Conservation (phyloP, 257 asterid species). For the Paraleonurus japonicus region DNA sequence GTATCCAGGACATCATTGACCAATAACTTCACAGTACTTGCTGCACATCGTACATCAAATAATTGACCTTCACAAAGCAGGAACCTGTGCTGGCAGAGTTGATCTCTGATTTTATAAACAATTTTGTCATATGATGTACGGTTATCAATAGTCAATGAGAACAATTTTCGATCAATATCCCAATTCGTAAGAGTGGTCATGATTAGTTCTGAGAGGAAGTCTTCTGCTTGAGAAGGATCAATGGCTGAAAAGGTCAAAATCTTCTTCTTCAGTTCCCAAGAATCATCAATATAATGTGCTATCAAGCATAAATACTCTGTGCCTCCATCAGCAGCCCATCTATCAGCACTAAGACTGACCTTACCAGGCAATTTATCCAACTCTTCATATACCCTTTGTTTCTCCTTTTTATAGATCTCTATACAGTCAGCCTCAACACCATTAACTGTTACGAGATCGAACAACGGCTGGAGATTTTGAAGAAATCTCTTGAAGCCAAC, state of each 20-base stretch:
- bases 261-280: constrained; percentile 79
- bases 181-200: constrained; percentile 66
- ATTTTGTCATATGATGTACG: constrained; percentile 52
- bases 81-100: constrained; percentile 68
- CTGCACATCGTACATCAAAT: constrained; percentile 84
- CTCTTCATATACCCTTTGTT: constrained; percentile 71
- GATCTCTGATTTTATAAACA: constrained; percentile 68
- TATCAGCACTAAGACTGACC: constrained; percentile 79
- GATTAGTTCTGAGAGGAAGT: constrained; percentile 58
- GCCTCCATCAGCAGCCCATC: constrained; percentile 60
- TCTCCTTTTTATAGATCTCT: constrained; percentile 72
- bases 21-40: constrained; percentile 75
- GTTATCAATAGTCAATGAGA: constrained; percentile 76
- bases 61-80: constrained; percentile 89
- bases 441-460: constrained; percentile 56
- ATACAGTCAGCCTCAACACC: constrained; percentile 72
- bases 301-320: constrained; percentile 66
- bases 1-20: constrained; percentile 73
- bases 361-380: constrained; percentile 79
- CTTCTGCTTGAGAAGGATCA: constrained; percentile 76
- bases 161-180: constrained; percentile 82
- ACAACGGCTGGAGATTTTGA: constrained; percentile 85
- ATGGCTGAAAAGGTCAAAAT: constrained; percentile 55
- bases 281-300: constrained; percentile 76
- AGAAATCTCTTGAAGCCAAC: constrained; percentile 78